Base-by-base conservation (phyloP, 2,329 filamentous ascomycete species). In the Grosmannia penicillata region DNA sequence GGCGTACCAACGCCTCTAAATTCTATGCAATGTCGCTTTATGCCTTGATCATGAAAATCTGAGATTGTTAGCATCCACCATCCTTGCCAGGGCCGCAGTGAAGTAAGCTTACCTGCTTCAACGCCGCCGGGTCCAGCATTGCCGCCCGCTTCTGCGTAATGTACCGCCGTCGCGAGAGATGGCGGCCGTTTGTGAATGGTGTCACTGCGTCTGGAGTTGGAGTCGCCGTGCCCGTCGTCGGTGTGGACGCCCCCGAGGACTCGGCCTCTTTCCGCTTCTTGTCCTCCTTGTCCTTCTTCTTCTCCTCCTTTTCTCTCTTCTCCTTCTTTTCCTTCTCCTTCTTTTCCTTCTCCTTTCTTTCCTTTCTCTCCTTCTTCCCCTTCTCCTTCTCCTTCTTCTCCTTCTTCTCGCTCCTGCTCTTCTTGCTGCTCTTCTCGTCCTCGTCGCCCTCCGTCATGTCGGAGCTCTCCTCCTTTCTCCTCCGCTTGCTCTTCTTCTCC, bases 81-180 rank as follows among this genome's bases (percentile, higher is more conserved):
- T n/a, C n/a, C n/a, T n/a, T n/a, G n/a, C 10, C n/a, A 6, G 14
- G 14, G 2, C 11, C 7, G 19, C 4, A 26, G 6, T 29, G n/a
- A 30, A 39, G n/a, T 31, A 28, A 24, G 46, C 63, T 56, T 61
- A 87, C 82, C 75, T 95, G 86, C 56, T 87, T 89, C 52, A 96
- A 60, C 13, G 86, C 83, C 52, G 80, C 76, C 35, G 78, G 70
- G 56, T 95, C 82, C 62, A 85, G 71, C 42, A 86, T 72, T 3
- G 87, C 86, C 62, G 79, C 74, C 50, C 76, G 78, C 65, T 96
- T 96, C 50, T 91, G 83, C 40, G 80, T 80, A 51, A 96, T 94
- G 57, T 87, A 84, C 43, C 84, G 71, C 48, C 82, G 76, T 45
- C 89, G 68, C 33, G 87, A 75, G 39, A 81, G 72, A 54, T 87